Conservation (phyloP, 768 basidiomycete genomes). For the Mycena olivaceomarginata region DNA sequence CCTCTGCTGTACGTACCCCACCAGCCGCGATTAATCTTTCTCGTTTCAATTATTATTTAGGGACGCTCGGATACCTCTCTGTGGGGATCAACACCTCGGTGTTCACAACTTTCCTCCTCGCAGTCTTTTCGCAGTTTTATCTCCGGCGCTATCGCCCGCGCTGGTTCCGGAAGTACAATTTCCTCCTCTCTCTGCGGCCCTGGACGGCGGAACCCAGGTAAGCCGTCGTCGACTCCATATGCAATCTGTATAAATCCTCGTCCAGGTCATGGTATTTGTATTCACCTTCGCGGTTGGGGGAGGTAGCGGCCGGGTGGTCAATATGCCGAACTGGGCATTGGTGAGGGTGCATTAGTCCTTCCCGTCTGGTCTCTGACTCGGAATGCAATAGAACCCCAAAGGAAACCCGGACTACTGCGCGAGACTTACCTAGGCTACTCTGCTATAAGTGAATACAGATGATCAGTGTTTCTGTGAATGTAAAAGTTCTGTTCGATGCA, state of each 20-base stretch:
- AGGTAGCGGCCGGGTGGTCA: slow-evolving; percentile 60
- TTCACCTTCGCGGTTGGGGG: slow-evolving; percentile 71
- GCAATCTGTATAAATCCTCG: slow-evolving; percentile 61
- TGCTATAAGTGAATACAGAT: too few species aligned
- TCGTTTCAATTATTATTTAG: slow-evolving; percentile 45
- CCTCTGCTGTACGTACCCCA: slow-evolving; percentile 56
- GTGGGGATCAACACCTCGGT: slow-evolving; percentile 71
- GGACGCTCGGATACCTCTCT: slow-evolving; percentile 68
- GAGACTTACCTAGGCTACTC: neutral
- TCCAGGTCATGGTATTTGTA: slow-evolving; percentile 74
- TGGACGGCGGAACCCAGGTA: slow-evolving; percentile 64
- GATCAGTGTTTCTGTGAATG: too few species aligned
- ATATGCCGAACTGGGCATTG: slow-evolving; percentile 63
- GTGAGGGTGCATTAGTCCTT: slow-evolving; percentile 43
- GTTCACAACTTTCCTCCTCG: slow-evolving; percentile 62
- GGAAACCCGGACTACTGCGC: neutral
- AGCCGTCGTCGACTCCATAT: slow-evolving; percentile 49
- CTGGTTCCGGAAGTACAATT: slow-evolving; percentile 69
- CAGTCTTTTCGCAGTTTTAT: slow-evolving; percentile 68
- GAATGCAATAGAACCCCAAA: neutral
- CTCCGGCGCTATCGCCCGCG: slow-evolving; percentile 64
- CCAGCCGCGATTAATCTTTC: neutral
- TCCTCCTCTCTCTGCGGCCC: slow-evolving; percentile 62
- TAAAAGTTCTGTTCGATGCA: too few species aligned
- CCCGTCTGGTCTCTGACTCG: neutral